Evolutionary conservation across 2,329 filamentous ascomycete species (phyloP).

Genomic region (Cladosporium sp.): DNA sequence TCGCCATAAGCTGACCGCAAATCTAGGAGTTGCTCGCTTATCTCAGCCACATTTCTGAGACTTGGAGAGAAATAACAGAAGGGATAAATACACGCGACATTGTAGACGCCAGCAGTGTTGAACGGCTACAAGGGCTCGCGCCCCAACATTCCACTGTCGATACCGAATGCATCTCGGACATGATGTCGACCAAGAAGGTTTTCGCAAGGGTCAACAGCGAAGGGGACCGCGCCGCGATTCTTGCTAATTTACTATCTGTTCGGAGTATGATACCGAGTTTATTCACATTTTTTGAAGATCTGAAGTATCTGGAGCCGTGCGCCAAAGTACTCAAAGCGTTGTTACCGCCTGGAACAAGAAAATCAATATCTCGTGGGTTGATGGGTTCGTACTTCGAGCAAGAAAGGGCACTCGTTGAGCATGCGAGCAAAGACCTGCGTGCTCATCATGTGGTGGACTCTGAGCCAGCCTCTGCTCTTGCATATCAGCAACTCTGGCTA

Average conservation of each 20-base stretch:
- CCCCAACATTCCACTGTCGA: constrained; percentile 15
- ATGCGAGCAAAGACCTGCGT: constrained; percentile 14
- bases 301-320: constrained; percentile 29
- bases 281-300: constrained; percentile 28
- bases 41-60: constrained; percentile 13
- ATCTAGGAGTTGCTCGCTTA: constrained; percentile 20
- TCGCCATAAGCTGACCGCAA: background rate
- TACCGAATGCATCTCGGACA: background rate
- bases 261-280: constrained; percentile 25
- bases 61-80: constrained; percentile 16
- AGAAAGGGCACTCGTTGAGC: constrained; percentile 13
- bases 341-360: constrained; percentile 2
- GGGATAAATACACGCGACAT: constrained; percentile 5
- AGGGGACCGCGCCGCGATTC: background rate
- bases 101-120: constrained; percentile 16
- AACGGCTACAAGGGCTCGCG: constrained; percentile 13
- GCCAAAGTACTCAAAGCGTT: constrained; percentile 15
- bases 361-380: constrained; percentile 15
- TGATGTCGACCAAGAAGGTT: constrained; percentile 1
- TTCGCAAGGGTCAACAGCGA: constrained; percentile 12
- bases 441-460: background rate
- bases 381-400: constrained; percentile 13
- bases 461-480: background rate
- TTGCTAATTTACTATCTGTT: constrained; percentile 9
- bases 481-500: constrained; percentile 23